Percentiles rank a stretch among this genome's conserved stretches.
Evolutionary conservation across 805 yeast species (phyloP).

Genomic region (Debaryomyces prosopidis): DNA sequence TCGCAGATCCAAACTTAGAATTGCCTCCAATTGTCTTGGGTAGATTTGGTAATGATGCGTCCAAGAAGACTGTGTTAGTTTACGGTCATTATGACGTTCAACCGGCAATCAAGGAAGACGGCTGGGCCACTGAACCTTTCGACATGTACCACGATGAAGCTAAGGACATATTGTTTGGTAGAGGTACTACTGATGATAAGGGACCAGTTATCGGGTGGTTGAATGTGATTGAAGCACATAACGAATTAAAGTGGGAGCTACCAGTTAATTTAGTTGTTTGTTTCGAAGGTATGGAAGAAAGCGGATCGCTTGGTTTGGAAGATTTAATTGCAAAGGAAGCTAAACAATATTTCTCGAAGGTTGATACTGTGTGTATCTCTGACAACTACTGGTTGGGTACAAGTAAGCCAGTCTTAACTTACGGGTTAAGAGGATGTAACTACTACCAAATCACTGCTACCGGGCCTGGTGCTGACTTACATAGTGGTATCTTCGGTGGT

Average conservation of each 20-base stretch:
- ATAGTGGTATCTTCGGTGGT: constrained; percentile 97
- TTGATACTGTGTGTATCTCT: constrained; percentile 92
- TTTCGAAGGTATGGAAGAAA: constrained; percentile 99
- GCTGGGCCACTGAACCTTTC: constrained; percentile 96
- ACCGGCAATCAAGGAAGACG: constrained; percentile 90
- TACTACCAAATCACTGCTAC: constrained; percentile 79
- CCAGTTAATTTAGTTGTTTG: constrained; percentile 93
- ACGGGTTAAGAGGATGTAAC: constrained; percentile 95
- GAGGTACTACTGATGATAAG: constrained; percentile 97
- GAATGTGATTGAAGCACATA: constrained; percentile 89
- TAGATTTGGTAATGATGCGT: constrained; percentile 77
- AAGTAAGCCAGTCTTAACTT: constrained; percentile 92
- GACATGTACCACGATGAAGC: constrained; percentile 57
- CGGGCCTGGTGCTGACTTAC: constrained; percentile 97
- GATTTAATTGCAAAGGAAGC: constrained; percentile 80
- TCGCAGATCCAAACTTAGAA: constrained; percentile 59
- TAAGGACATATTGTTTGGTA: constrained; percentile 74
- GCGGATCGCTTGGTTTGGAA: constrained; percentile 92
- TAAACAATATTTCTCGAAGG: constrained; percentile 73
- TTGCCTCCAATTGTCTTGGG: constrained; percentile 96
- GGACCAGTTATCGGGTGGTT: constrained; percentile 99
- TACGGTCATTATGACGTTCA: constrained; percentile 99
- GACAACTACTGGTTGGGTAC: constrained; percentile 99
- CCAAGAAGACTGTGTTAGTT: constrained; percentile 83
- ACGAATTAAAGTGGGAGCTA: constrained; percentile 75